Base-by-base conservation (phyloP, 768 basidiomycete species). In the Hygrocybe punicea region DNA sequence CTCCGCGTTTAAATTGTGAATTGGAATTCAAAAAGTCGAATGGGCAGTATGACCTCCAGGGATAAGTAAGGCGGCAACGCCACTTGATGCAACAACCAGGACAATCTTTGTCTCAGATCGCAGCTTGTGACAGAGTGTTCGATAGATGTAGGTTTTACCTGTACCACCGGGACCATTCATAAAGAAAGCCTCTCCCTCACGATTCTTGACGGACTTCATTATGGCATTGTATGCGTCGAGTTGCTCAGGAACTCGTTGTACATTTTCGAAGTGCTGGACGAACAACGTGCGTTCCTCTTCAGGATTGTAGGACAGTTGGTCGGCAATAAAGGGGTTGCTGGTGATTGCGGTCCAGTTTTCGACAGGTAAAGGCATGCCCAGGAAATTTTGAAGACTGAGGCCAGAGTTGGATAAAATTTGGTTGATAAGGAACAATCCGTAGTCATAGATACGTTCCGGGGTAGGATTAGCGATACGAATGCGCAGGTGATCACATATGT, bases 21-120 rank as follows among this genome's bases (percentile, higher is more conserved):
- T 69, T 1, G 79, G 81, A 36, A 81, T 78, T 54, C 79, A 76
- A 67, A 82, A 81, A 1, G 42, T 63, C 0, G 79, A 81, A 62
- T 83, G 81, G 2, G 78, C 67, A 11, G 81, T 83, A 0, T 72
- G 64, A 6, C 81, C 81, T 40, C 77, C 76, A 3, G 58, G 58
- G 0, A 82, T 61, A 0, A 83, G 72, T 6, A 81, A 63, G 2
- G 78, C 68, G 8, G 81, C 74, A 63, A 82, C 77, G 0, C 78
- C 79, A 34, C 79, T 78, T 0, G 77, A 81, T 16, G 79, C 77
- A 6, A 80, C 76, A 74, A 76, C 80, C 0, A 82, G 61, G 0
- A 74, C 73, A 69, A 81, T 70, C 36, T 61, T 46, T 0, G 65
- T 64, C 23, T 63, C 34, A 11, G 61, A 56, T 39, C 67, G 61